Percentiles rank a stretch among this genome's conserved stretches.
phyloP scores from a whole-genome alignment of 1,284 basidiomycete genomes.

The Ceratobasidium sp. region DNA sequence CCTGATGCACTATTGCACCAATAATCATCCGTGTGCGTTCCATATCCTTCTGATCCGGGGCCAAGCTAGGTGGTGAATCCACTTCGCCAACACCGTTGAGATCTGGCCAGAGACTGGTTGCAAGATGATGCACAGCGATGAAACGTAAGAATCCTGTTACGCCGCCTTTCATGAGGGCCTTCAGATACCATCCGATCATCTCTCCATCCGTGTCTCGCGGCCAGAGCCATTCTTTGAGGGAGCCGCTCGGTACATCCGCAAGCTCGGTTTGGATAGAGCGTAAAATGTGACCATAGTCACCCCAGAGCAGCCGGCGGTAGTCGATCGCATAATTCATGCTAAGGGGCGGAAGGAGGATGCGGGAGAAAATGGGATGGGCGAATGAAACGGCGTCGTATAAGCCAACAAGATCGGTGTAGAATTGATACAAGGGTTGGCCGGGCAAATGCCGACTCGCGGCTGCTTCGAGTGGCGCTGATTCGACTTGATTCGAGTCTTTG shows the following conservation, averaged over 20 bases:
- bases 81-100: conserved; percentile 52
- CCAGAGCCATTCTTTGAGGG: conserved; percentile 74
- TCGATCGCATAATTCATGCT: conserved; percentile 81
- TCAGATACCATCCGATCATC: conserved; percentile 67
- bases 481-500: conserved; percentile 24
- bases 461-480: conserved; percentile 66
- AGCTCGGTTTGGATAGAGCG: conserved; percentile 68
- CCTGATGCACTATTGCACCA: conserved; percentile 41
- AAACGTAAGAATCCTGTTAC: conserved; percentile 73
- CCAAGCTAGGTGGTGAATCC: background rate
- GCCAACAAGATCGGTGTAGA: conserved; percentile 91
- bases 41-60: conserved; percentile 2
- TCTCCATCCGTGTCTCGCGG: conserved; percentile 78
- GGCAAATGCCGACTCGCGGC: conserved; percentile 71
- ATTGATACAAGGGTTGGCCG: conserved; percentile 88
- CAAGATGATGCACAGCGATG: conserved; percentile 85
- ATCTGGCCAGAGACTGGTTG: conserved; percentile 80
- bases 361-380: conserved; percentile 80
- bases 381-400: conserved; percentile 94
- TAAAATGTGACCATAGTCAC: conserved; percentile 75
- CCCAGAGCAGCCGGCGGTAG: conserved; percentile 89
- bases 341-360: conserved; percentile 81
- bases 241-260: conserved; percentile 54
- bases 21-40: conserved; percentile 42
- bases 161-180: conserved; percentile 57